phyloP scores from a whole-genome alignment of 2,329 filamentous ascomycete genomes.

The Clonostachys rosea region DNA sequence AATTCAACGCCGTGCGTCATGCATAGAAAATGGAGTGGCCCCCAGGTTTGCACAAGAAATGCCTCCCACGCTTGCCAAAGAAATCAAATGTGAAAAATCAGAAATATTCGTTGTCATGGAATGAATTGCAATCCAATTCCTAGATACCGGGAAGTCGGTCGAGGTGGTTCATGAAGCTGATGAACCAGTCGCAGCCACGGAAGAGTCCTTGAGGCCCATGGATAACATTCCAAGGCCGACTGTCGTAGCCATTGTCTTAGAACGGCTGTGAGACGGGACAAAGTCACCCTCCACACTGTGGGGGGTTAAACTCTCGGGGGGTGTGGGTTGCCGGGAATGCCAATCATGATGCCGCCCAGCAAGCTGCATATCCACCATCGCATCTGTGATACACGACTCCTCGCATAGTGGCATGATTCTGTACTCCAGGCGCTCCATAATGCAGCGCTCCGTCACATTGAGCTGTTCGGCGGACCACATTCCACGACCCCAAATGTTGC shows the following conservation, averaged over 20 bases:
- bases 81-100: neutral
- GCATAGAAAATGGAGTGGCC: neutral
- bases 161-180: too few species aligned
- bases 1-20: neutral
- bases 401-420: slow-evolving; percentile 57
- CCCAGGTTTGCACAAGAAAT: too few species aligned
- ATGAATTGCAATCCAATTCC: too few species aligned
- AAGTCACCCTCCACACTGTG: slow-evolving; percentile 17
- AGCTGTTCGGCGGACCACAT: slow-evolving; percentile 59
- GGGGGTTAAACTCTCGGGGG: slow-evolving; percentile 12
- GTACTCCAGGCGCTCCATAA: slow-evolving; percentile 61
- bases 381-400: slow-evolving; percentile 50
- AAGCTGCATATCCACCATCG: slow-evolving; percentile 59
- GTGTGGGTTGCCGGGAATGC: slow-evolving; percentile 16
- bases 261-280: slow-evolving; percentile 23
- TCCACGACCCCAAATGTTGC: slow-evolving; percentile 44
- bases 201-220: too few species aligned
- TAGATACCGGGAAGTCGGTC: too few species aligned
- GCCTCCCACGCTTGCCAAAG: neutral
- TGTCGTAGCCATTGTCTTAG: slow-evolving; percentile 19
- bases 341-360: slow-evolving; percentile 32
- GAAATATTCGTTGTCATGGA: too few species aligned
- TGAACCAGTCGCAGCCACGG: too few species aligned
- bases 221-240: too few species aligned
- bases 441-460: slow-evolving; percentile 58